Base-by-base conservation (phyloP, 805 yeast genomes). In the Wickerhamiella lipophila region DNA sequence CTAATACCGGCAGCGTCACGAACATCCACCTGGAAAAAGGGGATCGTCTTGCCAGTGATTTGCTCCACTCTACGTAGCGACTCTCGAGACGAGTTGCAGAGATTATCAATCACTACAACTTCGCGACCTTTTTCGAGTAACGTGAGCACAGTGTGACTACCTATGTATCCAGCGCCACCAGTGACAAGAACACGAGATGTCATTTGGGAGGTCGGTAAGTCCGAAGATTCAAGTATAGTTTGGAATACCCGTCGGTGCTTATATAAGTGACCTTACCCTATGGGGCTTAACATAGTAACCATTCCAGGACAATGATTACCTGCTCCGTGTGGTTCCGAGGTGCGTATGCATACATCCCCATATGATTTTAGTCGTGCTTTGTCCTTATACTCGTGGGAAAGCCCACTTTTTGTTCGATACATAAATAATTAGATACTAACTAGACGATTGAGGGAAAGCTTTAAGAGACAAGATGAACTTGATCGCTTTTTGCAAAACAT, bases 121-220 rank as follows among this genome's bases (percentile, higher is more conserved):
- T 79, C 72, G 58, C 77, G 73, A 22, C 84, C 85, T 47, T 74
- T 70, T 52, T 74, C 71, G 45, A 79, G 61, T 47, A 80, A 70
- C 56, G 77, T 82, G 43, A 78, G 76, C 15, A 63, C 83, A 1
- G 89, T 80, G 61, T 83, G 92, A 8, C 89, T 80, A 22, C 92
- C 94, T 58, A 84, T 82, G 65, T 83, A 83, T 18, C 94, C 92
- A 23, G 89, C 84, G 43, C 94, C 94, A 41, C 94, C 94, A 19
- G 92, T 82, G 25, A 83, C 88, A 48, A 82, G 68, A 41, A 80
- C 54, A 16, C 46, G 48, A 29, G 46, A 23, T 47, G 42, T 42
- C 29, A 23, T 9, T 41, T 29, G 32, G 32, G 32, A 29, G n/a
- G 11, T 29, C n/a, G 32, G 4, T 13, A 11, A 29, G 32, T 29